Evolutionary conservation across 495 filamentous ascomycete species (phyloP).

Genomic region (Viridothelium virens): DNA sequence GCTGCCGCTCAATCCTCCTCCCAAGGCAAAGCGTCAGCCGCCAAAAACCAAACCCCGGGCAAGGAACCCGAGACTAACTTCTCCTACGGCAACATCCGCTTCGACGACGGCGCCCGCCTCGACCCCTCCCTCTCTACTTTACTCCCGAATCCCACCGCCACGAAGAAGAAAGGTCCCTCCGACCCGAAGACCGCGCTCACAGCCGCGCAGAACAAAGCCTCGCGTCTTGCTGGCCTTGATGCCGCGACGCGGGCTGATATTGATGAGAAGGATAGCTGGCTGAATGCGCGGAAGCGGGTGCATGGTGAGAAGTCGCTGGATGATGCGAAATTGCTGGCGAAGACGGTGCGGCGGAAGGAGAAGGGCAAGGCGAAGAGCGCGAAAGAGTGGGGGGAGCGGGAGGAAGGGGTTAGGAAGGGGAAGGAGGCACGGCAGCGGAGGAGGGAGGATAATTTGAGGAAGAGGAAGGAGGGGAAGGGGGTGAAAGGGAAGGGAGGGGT

Average conservation of each 20-base stretch:
- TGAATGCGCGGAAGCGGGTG: constrained; percentile 80
- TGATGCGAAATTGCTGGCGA: constrained; percentile 81
- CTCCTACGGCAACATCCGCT: constrained; percentile 78
- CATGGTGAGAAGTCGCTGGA: constrained; percentile 85
- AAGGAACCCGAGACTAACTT: constrained; percentile 50
- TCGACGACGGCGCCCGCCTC: constrained; percentile 72
- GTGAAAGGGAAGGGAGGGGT: constrained; percentile 48
- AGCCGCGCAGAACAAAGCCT: constrained; percentile 60
- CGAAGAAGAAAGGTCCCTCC: constrained; percentile 64
- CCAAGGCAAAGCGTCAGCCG: constrained; percentile 23
- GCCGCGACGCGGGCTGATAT: constrained; percentile 73
- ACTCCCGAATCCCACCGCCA: constrained; percentile 35
- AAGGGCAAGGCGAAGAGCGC: constrained; percentile 81
- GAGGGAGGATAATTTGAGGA: constrained; percentile 78
- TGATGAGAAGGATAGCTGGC: constrained; percentile 87
- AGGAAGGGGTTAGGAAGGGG: constrained; percentile 64
- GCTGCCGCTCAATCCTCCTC: constrained; percentile 40
- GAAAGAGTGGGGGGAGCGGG: constrained; percentile 78
- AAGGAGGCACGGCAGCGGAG: constrained; percentile 77
- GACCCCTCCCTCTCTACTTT: constrained; percentile 58
- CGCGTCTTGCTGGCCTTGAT: constrained; percentile 60
- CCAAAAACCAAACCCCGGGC: constrained; percentile 26
- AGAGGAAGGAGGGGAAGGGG: constrained; percentile 64
- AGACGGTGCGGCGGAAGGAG: constrained; percentile 89
- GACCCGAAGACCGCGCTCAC: constrained; percentile 70